phyloP scores from a whole-genome alignment of 1,284 basidiomycete species.

The Papiliotrema laurentii region DNA sequence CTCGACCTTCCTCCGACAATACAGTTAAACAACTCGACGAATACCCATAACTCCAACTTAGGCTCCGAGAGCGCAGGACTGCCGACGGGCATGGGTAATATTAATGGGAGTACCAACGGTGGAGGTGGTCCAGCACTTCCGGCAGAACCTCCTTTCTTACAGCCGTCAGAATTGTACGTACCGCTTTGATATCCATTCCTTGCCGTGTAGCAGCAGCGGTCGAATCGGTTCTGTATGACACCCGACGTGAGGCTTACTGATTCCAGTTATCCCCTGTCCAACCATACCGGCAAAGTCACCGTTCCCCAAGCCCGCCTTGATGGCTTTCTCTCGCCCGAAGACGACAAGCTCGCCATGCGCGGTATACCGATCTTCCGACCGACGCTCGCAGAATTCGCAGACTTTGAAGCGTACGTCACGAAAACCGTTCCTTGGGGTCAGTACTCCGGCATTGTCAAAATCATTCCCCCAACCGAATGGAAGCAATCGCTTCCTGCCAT shows the following conservation, averaged over 20 bases:
- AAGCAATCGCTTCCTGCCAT: conserved; percentile 65
- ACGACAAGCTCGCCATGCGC: conserved; percentile 75
- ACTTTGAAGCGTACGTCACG: conserved; percentile 84
- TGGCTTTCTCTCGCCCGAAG: conserved; percentile 57
- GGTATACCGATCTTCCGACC: conserved; percentile 94
- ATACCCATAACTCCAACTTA: no score
- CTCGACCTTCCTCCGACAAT: no score
- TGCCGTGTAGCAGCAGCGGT: no score
- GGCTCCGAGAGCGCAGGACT: no score
- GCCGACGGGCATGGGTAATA: no score
- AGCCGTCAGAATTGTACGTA: conserved; percentile 9
- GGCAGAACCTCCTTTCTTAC: no score
- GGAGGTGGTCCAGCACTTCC: no score
- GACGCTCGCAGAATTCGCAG: conserved; percentile 75
- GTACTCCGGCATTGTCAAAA: conserved; percentile 84
- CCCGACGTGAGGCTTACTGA: not conserved
- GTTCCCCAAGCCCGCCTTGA: not conserved
- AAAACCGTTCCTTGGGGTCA: conserved; percentile 80
- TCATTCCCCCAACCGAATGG: conserved; percentile 92
- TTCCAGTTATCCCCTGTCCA: conserved; percentile 5
- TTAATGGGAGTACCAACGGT: no score
- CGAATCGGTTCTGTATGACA: not conserved
- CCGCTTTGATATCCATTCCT: no score
- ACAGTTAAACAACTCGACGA: no score
- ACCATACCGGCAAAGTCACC: not conserved